Evolutionary conservation across 1,284 basidiomycete species (phyloP), one percentile per base, ranked within the genome.

Genomic region (Puccinia coronata): DNA sequence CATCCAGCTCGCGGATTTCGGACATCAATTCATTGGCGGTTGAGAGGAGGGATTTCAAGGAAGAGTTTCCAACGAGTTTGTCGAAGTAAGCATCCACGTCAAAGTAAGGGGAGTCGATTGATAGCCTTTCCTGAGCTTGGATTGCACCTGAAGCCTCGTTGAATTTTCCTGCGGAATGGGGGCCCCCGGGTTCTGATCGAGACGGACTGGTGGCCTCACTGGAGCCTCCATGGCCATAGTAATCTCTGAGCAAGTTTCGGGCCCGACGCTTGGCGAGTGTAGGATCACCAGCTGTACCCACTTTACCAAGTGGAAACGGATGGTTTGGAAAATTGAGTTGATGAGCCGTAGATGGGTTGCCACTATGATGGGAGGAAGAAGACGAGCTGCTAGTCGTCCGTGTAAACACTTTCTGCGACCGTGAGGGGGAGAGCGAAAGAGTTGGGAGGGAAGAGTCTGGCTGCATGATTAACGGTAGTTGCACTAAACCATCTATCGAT

Each of bases 1-100:
- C 91, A 82, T 96, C 93, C 5, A 96, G 87, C 83, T 95, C 90
- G 61, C 93, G 89, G 82, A 96, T 95, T 86, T 95, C 93, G 92
- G 41, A 57, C 36, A 80, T 31, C 25, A 74, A 51, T 39, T 82
- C 84, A 85, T 73, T 74, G 61, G 25, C 47, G 20, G 55, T 55
- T 2, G 18, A 57, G 9, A 39, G 70, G 0, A 28, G n/a, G n/a
- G 41, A 53, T 23, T 78, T 34, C 53, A 77, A 82, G 18, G n/a
- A 69, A 34, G 36, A 49, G 78, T 59, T 8, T 0, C 92, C 92
- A 77, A 93, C 93, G 8, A 94, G 86, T 83, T 93, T 92, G 83
- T 93, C 92, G 83, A 93, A 94, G 84, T 94, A 94, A 9, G 90
- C 88, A 85, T 91, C 92, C 8, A 93, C 90, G 83, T 93, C 92